These are phyloP conservation scores for Chlorella sp. DNA, from an alignment of 139 green algal genomes.

Conservation along the genomic window DNA sequence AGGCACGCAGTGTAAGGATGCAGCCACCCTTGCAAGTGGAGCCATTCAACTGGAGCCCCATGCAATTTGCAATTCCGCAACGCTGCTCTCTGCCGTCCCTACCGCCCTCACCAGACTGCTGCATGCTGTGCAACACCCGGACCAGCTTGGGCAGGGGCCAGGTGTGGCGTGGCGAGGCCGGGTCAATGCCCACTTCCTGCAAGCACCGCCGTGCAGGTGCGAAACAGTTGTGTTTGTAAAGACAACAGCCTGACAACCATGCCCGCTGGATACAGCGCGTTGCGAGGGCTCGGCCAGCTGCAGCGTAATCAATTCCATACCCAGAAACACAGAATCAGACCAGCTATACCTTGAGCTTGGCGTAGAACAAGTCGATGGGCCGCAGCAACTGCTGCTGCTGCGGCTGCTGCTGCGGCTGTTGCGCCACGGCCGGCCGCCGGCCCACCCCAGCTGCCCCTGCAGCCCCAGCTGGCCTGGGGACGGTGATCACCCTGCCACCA, in stretches of 20 bases:
- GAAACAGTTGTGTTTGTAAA: neutral
- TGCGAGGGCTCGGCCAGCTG: too few species aligned
- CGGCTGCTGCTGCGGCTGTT: conserved; percentile 42
- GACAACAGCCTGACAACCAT: neutral
- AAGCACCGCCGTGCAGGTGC: too few species aligned
- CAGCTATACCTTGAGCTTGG: conserved; percentile 40
- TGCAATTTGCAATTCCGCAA: neutral
- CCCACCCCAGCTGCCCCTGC: neutral
- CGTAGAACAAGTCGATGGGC: conserved; percentile 55
- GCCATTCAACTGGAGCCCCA: too few species aligned
- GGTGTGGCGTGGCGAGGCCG: conserved; percentile 22
- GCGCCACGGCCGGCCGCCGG: neutral
- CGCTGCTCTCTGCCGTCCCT: neutral
- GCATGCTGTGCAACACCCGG: conserved; percentile 41
- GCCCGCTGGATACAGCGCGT: too few species aligned
- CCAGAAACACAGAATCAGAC: neutral
- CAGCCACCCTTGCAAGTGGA: too few species aligned
- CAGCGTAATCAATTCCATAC: too few species aligned
- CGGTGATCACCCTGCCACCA: too few species aligned
- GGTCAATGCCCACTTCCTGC: conserved; percentile 34
- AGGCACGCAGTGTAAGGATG: neutral
- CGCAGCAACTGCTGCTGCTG: conserved; percentile 24
- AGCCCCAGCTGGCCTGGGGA: neutral
- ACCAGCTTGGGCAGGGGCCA: conserved; percentile 55
- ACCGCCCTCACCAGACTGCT: conserved; percentile 1